phyloP scores from a whole-genome alignment of 805 yeast species.

The Ogataea polymorpha region DNA sequence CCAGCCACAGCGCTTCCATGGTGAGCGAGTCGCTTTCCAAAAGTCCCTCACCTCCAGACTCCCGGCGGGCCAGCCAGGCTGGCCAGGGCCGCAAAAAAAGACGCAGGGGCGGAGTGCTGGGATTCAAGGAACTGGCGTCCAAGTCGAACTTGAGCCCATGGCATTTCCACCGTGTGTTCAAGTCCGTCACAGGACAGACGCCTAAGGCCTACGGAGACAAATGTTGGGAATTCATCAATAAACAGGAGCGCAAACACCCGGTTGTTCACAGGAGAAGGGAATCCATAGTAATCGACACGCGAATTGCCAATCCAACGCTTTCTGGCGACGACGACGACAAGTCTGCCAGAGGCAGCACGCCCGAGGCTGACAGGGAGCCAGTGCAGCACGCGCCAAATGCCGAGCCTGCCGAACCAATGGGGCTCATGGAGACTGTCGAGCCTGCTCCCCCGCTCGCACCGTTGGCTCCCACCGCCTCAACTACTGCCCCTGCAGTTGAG shows the following conservation, averaged over 20 bases:
- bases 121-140: constrained; percentile 84
- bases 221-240: constrained; percentile 60
- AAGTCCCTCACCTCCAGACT: constrained; percentile 9
- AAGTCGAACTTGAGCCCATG: constrained; percentile 82
- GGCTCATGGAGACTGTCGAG: too few relatives aligned
- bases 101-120: constrained; percentile 75
- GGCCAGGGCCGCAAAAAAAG: constrained; percentile 40
- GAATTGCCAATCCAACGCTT: constrained; percentile 34
- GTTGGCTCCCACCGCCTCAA: not conserved
- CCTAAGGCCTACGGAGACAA: constrained; percentile 88
- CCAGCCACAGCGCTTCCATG: constrained; percentile 16
- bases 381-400: not conserved
- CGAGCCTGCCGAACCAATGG: too few relatives aligned
- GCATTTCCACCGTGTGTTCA: constrained; percentile 92
- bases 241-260: constrained; percentile 22
- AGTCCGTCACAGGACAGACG: constrained; percentile 79
- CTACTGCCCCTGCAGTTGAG: not conserved
- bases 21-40: constrained; percentile 4
- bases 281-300: constrained; percentile 31
- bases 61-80: constrained; percentile 10
- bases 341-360: not conserved
- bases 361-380: not conserved
- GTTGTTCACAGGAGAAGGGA: constrained; percentile 10
- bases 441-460: not conserved
- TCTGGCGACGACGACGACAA: constrained; percentile 4